A percentile compares a stretch with the other conserved stretches of the same genome.
phyloP scores from a whole-genome alignment of 805 yeast genomes.

The Saccharomycopsis sp. region DNA sequence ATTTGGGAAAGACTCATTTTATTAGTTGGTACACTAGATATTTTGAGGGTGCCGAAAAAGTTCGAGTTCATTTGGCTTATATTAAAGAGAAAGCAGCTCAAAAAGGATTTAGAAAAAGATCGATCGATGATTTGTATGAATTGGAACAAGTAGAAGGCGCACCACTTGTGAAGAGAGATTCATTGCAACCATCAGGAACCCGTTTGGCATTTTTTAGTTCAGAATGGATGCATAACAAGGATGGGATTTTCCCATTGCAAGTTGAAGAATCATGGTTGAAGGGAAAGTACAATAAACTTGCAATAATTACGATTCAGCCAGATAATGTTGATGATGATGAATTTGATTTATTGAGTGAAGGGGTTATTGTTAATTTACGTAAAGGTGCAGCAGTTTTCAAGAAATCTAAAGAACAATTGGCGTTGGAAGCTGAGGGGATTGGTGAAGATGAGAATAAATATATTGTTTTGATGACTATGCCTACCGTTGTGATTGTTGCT shows the following conservation, averaged over 20 bases:
- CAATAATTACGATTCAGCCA: constrained; percentile 69
- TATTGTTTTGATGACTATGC: constrained; percentile 54
- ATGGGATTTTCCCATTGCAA: constrained; percentile 60
- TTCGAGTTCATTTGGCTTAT: constrained; percentile 59
- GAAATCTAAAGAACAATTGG: constrained; percentile 37
- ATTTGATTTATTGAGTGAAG: constrained; percentile 46
- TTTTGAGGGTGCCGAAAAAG: constrained; percentile 54
- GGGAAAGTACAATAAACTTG: constrained; percentile 44
- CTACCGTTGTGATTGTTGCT: constrained; percentile 55
- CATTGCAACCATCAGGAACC: constrained; percentile 26
- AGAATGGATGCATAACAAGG: constrained; percentile 59
- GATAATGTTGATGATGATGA: constrained; percentile 59
- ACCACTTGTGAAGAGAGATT: constrained; percentile 10
- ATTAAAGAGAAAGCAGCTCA: constrained; percentile 48
- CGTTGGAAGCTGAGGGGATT: constrained; percentile 38
- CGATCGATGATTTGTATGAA: constrained; percentile 22
- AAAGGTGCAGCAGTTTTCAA: constrained; percentile 36
- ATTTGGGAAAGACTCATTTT: constrained; percentile 60
- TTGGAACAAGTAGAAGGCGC: background rate
- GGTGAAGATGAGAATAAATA: constrained; percentile 47
- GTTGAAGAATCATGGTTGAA: constrained; percentile 59
- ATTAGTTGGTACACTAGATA: constrained; percentile 73
- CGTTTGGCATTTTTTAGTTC: constrained; percentile 51
- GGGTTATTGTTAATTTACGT: constrained; percentile 42
- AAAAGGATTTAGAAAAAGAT: constrained; percentile 47